Evolutionary conservation across 768 basidiomycete species (phyloP).

Genomic region (Calvatia gigantea): DNA sequence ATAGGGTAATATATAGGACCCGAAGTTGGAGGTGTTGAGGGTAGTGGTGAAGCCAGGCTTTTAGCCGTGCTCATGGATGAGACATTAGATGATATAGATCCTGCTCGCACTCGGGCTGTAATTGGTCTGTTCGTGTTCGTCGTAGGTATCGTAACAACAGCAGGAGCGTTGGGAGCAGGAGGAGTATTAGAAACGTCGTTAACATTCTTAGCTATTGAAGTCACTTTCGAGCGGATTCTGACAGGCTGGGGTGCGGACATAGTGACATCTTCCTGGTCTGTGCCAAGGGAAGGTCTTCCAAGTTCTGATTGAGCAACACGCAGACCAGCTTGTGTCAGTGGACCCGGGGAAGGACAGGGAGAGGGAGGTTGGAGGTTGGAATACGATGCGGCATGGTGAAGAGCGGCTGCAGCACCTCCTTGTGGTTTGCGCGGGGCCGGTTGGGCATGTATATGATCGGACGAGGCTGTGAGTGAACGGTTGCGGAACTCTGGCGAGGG

Average conservation of each 20-base stretch:
- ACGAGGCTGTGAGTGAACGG: conserved; percentile 23
- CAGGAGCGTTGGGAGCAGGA: conserved; percentile 17
- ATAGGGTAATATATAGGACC: conserved; percentile 60
- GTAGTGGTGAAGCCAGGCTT: conserved; percentile 24
- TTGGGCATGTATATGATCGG: conserved; percentile 12
- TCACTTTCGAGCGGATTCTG: conserved; percentile 62
- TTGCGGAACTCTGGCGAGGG: conserved; percentile 28
- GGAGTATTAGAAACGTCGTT: conserved; percentile 18
- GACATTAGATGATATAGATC: conserved; percentile 37
- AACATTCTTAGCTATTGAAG: conserved; percentile 39
- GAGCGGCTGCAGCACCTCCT: conserved; percentile 23
- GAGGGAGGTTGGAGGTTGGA: conserved; percentile 26
- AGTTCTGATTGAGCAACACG: conserved; percentile 3
- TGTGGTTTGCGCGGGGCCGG: conserved; percentile 19
- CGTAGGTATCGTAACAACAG: conserved; percentile 16
- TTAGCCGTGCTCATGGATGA: conserved; percentile 26
- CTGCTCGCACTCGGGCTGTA: conserved; percentile 29
- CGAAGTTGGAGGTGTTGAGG: conserved; percentile 14
- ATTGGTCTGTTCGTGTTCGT: conserved; percentile 17
- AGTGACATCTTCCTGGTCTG: conserved; percentile 13
- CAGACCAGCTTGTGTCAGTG: conserved; percentile 13
- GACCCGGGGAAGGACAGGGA: conserved; percentile 16
- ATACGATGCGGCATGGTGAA: conserved; percentile 36
- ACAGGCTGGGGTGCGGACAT: conserved; percentile 24
- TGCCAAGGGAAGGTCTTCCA: neutral